These are phyloP conservation scores for Candida sithepensis DNA, from an alignment of 805 yeast species.

Conservation along the genomic window DNA sequence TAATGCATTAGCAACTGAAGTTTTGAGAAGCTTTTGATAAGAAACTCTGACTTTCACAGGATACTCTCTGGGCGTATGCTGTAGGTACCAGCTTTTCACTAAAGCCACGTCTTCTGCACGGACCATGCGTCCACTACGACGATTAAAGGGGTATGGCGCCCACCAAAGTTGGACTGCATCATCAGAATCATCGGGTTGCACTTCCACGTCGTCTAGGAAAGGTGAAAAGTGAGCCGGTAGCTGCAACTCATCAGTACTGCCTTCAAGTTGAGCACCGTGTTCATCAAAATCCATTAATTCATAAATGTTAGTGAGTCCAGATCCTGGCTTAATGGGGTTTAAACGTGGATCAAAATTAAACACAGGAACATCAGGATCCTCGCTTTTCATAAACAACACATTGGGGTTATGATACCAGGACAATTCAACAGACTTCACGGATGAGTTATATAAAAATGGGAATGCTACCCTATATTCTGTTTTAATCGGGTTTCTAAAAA, in stretches of 20 bases:
- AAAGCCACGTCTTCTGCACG: slow-evolving; percentile 90
- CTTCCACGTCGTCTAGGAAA: slow-evolving; percentile 42
- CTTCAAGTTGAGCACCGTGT: slow-evolving; percentile 30
- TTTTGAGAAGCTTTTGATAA: slow-evolving; percentile 83
- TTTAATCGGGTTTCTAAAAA: slow-evolving; percentile 70
- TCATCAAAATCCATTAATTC: slow-evolving; percentile 16
- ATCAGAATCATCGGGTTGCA: slow-evolving; percentile 45
- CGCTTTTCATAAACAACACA: slow-evolving; percentile 44
- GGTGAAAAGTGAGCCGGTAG: slow-evolving; percentile 48
- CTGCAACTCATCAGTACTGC: slow-evolving; percentile 36
- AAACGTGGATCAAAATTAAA: slow-evolving; percentile 52
- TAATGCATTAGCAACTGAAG: slow-evolving; percentile 66
- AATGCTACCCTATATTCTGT: slow-evolving; percentile 86
- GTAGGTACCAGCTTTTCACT: slow-evolving; percentile 76
- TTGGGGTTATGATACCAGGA: slow-evolving; percentile 65
- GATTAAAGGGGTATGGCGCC: slow-evolving; percentile 85
- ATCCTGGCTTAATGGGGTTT: slow-evolving; percentile 48
- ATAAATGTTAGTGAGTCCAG: slow-evolving; percentile 14
- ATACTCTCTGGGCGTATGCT: slow-evolving; percentile 52
- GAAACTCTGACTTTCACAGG: slow-evolving; percentile 83
- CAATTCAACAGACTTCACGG: slow-evolving; percentile 60
- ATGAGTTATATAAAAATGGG: slow-evolving; percentile 79
- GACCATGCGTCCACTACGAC: slow-evolving; percentile 63
- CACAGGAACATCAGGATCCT: slow-evolving; percentile 48
- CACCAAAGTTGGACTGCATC: slow-evolving; percentile 66